Percentiles rank a stretch among this genome's conserved stretches.
phyloP scores from a whole-genome alignment of 495 filamentous ascomycete genomes.

The Massariosphaeria phaeospora region DNA sequence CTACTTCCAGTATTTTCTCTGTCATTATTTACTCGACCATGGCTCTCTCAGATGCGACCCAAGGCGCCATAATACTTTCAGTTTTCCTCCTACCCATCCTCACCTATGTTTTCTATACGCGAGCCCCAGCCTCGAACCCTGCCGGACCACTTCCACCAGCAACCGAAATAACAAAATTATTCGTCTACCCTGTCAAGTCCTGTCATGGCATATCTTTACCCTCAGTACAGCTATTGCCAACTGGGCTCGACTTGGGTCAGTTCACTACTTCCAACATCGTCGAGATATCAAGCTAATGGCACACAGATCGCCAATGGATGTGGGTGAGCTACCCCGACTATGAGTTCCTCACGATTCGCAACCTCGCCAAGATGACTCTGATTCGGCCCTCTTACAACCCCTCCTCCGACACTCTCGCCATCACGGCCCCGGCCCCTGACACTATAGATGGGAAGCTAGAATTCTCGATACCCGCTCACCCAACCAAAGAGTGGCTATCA shows the following conservation, averaged over 20 bases:
- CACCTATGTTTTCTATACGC: conserved; percentile 9
- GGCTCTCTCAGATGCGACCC: conserved; percentile 14
- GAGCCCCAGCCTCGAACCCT: background rate
- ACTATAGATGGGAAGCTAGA: conserved; percentile 22
- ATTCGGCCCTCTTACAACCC: conserved; percentile 38
- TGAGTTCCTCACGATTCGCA: conserved; percentile 43
- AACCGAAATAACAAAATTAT: conserved; percentile 37
- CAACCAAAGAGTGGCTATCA: conserved; percentile 37
- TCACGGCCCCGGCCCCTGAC: conserved; percentile 28
- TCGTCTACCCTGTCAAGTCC: conserved; percentile 44
- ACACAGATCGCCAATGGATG: conserved; percentile 43
- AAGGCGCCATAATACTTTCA: conserved; percentile 16
- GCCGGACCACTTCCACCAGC: conserved; percentile 29
- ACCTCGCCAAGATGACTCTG: conserved; percentile 40
- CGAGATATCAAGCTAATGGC: background rate
- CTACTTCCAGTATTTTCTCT: background rate
- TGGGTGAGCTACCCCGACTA: conserved; percentile 36
- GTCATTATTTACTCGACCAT: background rate
- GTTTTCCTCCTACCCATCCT: conserved; percentile 22
- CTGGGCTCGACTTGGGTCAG: conserved; percentile 38
- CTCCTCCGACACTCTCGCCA: conserved; percentile 22
- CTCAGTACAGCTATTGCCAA: conserved; percentile 31
- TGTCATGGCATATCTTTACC: conserved; percentile 40
- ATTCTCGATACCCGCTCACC: conserved; percentile 38
- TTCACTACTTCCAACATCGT: background rate